Base-by-base conservation (phyloP, 176 grass and related monocot genomes). In the Dactylis glomerata region DNA sequence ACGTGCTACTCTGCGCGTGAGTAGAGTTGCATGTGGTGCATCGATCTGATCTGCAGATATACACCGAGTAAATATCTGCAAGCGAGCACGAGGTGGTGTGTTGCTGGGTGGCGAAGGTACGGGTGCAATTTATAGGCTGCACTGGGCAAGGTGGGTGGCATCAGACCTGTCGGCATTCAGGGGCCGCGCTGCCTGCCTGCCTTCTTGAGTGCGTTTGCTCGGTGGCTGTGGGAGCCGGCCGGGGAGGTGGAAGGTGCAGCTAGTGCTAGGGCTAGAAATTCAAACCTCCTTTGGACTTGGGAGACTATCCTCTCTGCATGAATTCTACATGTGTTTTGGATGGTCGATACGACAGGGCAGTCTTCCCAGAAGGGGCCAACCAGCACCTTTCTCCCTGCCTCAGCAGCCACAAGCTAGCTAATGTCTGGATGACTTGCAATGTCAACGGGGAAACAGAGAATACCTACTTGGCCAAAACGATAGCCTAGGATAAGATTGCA, bases 401-500 rank as follows among this genome's bases (percentile, higher is more conserved):
- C 24, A 1, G 26, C 11, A 37, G 37, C 1, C 36, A 70, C 11
- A 23, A 11, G 67, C 20, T n/a, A 41, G 10, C 31, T 12, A 4
- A 38, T 12, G 47, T 15, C 47, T 17, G 47, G 49, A 16, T 20
- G 17, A 47, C 71, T 8, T 3, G 22, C 44, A 74, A 20, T 52
- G 71, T 74, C 44, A 74, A 71, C n/a, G 38, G 38, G 13, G 22
- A 26, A 70, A 73, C 70, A 49, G 70, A 31, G 7, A 3, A 46
- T 47, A 47, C 70, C 42, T 73, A 47, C 12, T 46, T 46, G 3
- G 12, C 44, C 44, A 46, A 14, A 46, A 24, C 5, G n/a, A 5
- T 28, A 42, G 33, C 64, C 64, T 57, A 52, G 19, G 73, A 69
- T 85, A 78, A 85, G 83, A 70, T 85, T 15, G 27, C 63, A 58